Evolutionary conservation across 805 yeast species (phyloP), one percentile per base, ranked within the genome.

Genomic region (Pichia gijzeniarum): DNA sequence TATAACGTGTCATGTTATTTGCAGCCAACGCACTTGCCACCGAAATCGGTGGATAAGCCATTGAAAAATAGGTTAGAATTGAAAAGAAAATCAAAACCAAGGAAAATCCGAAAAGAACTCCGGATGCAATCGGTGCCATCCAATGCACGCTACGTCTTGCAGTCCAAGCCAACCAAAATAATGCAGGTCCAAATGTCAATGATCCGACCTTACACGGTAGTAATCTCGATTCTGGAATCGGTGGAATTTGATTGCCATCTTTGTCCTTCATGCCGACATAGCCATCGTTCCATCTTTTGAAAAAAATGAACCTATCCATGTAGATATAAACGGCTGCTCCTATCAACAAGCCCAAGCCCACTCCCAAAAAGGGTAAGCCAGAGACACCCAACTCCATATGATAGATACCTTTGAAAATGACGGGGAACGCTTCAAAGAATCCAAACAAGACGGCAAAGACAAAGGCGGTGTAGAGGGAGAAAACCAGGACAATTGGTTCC

Each of bases 21-120:
- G 95, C 96, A 31, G 95, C 95, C 50, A 87, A 63, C 3, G 95
- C 91, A n/a, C 91, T 81, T 0, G 96, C 95, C 19, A 87, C 83
- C 30, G 75, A 73, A 30, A 79, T 63, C 39, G 91, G 88, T 22
- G 93, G 91, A 62, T 79, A 85, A 4, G 84, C 62, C 72, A 79
- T 71, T 31, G 85, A 69, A 62, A 85, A 82, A 61, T 85, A 85
- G 40, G 79, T 74, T 57, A 85, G 70, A 40, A 79, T 76, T 18
- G 85, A 69, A 63, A 85, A 82, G 69, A 85, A 85, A 43, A 85
- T 75, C 55, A 84, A 66, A 45, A 85, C 74, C 48, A 85, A 67
- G 7, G 89, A 85, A 56, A 82, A 82, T 1, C 95, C 93, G 56
- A 85, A 77, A 30, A 90, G 80, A 38, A 83, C 75, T 53, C 95